Evolutionary conservation across 2,329 filamentous ascomycete species (phyloP).

Genomic region (Stylonectria norvegica): DNA sequence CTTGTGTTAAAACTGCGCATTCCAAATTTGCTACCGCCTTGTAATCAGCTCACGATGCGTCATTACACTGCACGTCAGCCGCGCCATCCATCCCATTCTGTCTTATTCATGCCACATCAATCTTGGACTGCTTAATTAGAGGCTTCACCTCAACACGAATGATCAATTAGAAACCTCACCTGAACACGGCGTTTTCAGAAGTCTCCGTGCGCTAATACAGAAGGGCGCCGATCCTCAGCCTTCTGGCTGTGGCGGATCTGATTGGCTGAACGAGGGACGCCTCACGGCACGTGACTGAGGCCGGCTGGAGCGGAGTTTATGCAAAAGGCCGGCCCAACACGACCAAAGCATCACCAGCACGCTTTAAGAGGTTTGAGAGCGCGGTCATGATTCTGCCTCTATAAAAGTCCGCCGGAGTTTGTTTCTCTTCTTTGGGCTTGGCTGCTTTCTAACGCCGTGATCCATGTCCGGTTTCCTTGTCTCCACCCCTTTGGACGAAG

Average conservation of each 20-base stretch:
- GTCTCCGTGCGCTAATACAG: conserved; percentile 8
- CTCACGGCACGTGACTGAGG: conserved; percentile 1
- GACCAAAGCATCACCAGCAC: conserved; percentile 1
- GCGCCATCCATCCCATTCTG: no score
- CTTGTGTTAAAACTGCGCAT: conserved; percentile 26
- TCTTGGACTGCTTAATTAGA: no score
- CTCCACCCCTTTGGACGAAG: no score
- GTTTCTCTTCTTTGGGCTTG: conserved; percentile 9
- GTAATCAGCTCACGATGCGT: neutral
- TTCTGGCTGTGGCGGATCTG: conserved; percentile 10
- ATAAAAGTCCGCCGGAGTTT: conserved; percentile 28
- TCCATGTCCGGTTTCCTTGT: no score
- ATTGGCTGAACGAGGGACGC: neutral
- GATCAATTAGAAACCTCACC: neutral
- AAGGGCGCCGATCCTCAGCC: conserved; percentile 4
- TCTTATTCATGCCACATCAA: no score
- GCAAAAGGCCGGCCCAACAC: conserved; percentile 12
- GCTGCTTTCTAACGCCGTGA: no score
- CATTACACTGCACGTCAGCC: no score
- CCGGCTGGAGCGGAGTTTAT: conserved; percentile 14
- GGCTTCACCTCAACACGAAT: no score
- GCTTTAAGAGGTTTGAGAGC: conserved; percentile 4
- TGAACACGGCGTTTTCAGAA: conserved; percentile 13
- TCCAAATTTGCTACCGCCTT: conserved; percentile 8
- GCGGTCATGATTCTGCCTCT: conserved; percentile 2